A percentile compares a stretch with the other conserved stretches of the same genome.
Conservation (phyloP, 73 alveolate genomes). For the Symbiodinium natans region DNA sequence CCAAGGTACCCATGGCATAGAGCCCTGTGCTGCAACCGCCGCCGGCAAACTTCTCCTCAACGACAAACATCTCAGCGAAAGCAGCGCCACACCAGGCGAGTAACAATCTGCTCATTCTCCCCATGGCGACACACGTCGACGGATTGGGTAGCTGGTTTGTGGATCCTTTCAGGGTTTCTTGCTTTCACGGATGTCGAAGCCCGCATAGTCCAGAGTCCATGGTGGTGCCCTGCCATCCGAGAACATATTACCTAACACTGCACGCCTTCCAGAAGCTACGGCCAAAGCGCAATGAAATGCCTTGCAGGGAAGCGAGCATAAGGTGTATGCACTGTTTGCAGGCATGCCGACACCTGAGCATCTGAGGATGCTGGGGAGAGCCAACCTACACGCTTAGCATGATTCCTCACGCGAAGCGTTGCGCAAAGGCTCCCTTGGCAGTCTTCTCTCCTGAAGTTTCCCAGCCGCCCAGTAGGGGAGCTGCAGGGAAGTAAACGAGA, state of each 20-base stretch:
- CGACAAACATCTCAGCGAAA: background rate
- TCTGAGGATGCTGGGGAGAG: too few relatives aligned
- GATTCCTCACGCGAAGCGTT: background rate
- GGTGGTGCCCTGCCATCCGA: too few relatives aligned
- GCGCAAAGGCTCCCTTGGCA: background rate
- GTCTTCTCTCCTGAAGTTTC: background rate
- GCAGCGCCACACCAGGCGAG: background rate
- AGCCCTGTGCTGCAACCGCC: background rate
- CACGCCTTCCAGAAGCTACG: background rate
- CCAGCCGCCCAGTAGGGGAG: background rate
- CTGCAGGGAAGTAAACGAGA: background rate
- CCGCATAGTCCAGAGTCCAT: too few relatives aligned
- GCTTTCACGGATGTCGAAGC: too few relatives aligned
- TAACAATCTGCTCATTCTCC: background rate
- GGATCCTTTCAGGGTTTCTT: too few relatives aligned
- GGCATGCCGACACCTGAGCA: too few relatives aligned
- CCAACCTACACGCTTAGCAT: background rate
- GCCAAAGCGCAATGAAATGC: too few relatives aligned
- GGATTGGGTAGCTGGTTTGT: too few relatives aligned
- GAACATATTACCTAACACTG: too few relatives aligned
- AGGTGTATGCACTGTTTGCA: too few relatives aligned
- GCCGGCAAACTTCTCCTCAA: background rate
- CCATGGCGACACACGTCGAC: background rate
- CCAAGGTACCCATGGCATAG: background rate
- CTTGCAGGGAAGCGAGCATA: background rate